Conservation (phyloP, 306 rosid species). For the Urtica urens region DNA sequence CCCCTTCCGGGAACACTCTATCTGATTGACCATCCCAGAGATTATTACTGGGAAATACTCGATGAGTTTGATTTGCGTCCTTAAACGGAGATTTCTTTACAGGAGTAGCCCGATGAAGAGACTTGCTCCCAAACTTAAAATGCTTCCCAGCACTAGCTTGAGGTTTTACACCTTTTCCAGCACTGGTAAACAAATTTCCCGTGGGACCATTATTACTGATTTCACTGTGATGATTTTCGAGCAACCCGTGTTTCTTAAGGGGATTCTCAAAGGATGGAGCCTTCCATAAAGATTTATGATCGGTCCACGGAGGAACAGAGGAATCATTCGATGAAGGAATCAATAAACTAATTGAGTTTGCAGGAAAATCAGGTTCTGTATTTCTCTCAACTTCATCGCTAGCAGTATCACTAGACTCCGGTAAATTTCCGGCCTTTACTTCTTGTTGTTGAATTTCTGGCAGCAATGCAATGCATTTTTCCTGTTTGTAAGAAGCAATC, state of each 20-base stretch:
- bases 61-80: constrained; percentile 30
- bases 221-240: constrained; percentile 27
- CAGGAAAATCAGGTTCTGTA: constrained; percentile 34
- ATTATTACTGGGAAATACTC: constrained; percentile 14
- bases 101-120: constrained; percentile 25
- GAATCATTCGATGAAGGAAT: constrained; percentile 48
- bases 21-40: constrained; percentile 23
- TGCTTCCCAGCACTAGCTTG: constrained; percentile 28
- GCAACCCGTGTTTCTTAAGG: constrained; percentile 30
- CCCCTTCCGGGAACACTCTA: constrained; percentile 35
- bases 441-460: constrained; percentile 69
- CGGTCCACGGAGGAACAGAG: constrained; percentile 23
- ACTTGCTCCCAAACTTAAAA: constrained; percentile 33
- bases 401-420: constrained; percentile 26
- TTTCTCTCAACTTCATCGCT: constrained; percentile 34
- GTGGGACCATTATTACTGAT: constrained; percentile 26
- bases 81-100: constrained; percentile 29
- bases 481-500: constrained; percentile 45
- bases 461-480: constrained; percentile 72
- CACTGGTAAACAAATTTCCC: constrained; percentile 23
- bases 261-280: constrained; percentile 40
- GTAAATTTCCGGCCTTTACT: constrained; percentile 47
- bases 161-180: constrained; percentile 26
- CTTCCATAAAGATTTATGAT: constrained; percentile 28
- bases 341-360: constrained; percentile 49